Evolutionary conservation across 1,284 basidiomycete genomes (phyloP).

Genomic region (Takashimella koratensis): DNA sequence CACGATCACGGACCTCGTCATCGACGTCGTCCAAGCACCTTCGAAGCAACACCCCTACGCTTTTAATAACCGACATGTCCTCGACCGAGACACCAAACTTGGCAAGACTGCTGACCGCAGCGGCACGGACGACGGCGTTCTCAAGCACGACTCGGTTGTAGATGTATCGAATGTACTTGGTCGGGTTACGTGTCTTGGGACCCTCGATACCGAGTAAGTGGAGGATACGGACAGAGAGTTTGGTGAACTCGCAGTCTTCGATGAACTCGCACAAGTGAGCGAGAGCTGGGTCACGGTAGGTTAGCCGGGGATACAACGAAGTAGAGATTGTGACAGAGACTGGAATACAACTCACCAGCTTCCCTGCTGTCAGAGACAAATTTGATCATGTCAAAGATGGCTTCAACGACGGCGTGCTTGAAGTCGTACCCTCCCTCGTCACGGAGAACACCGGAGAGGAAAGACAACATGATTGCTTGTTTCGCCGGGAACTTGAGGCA

Average conservation of each 20-base stretch:
- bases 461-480: slow-evolving; percentile 90
- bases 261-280: slow-evolving; percentile 99
- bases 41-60: slow-evolving; percentile 78
- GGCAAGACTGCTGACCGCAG: slow-evolving; percentile 88
- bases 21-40: slow-evolving; percentile 98
- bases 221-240: slow-evolving; percentile 93
- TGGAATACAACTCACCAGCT: slow-evolving; percentile 49
- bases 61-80: slow-evolving; percentile 74
- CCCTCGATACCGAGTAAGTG: slow-evolving; percentile 95
- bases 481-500: slow-evolving; percentile 99
- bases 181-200: slow-evolving; percentile 88
- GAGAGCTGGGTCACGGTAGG: slow-evolving; percentile 61
- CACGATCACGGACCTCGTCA: slow-evolving; percentile 97
- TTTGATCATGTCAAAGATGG: slow-evolving; percentile 99
- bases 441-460: slow-evolving; percentile 87
- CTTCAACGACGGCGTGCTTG: slow-evolving; percentile 98
- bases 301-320: too few species aligned
- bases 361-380: slow-evolving; percentile 94
- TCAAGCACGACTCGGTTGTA: slow-evolving; percentile 99
- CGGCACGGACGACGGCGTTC: slow-evolving; percentile 96
- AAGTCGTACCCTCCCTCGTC: slow-evolving; percentile 99
- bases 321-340: too few species aligned
- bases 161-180: slow-evolving; percentile 99
- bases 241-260: slow-evolving; percentile 99
- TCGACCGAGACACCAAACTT: slow-evolving; percentile 91